phyloP scores from a whole-genome alignment of 192 early-diverging fungal species.

The Gamsiella multidivaricata region DNA sequence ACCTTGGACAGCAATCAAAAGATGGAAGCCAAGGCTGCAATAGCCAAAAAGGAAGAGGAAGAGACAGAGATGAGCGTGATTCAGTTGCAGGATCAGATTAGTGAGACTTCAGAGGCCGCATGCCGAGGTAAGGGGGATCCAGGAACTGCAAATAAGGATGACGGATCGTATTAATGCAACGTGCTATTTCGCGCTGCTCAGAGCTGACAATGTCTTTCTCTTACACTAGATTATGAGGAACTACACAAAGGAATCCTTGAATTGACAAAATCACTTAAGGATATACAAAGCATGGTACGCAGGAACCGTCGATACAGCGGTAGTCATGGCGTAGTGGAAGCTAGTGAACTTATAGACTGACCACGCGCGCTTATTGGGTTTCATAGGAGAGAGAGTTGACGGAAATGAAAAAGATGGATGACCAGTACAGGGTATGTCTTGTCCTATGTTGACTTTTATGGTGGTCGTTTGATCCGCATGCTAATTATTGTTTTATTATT shows the following conservation, averaged over 20 bases:
- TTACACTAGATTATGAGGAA: slow-evolving; percentile 20
- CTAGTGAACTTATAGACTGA: too few relatives aligned
- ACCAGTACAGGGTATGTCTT: slow-evolving; percentile 41
- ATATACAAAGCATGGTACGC: slow-evolving; percentile 38
- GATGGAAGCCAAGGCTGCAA: slow-evolving; percentile 17
- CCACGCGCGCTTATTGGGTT: too few relatives aligned
- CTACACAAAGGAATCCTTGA: slow-evolving; percentile 25
- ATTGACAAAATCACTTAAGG: slow-evolving; percentile 22
- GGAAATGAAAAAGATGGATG: slow-evolving; percentile 39
- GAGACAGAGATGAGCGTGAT: slow-evolving; percentile 14
- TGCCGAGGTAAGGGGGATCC: slow-evolving; percentile 29
- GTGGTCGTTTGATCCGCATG: too few relatives aligned
- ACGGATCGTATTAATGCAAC: too few relatives aligned
- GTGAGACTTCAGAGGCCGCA: slow-evolving; percentile 19
- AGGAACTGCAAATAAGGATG: too few relatives aligned
- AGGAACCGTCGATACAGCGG: too few relatives aligned
- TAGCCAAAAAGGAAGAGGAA: slow-evolving; percentile 10
- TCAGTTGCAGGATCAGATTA: slow-evolving; percentile 14
- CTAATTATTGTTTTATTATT: too few relatives aligned
- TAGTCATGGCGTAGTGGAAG: too few relatives aligned
- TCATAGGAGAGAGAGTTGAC: slow-evolving; percentile 28
- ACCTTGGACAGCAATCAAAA: slow-evolving; percentile 23
- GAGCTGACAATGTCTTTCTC: background rate
- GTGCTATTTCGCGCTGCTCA: too few relatives aligned
- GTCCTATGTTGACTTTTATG: too few relatives aligned